Percentiles rank a stretch among this genome's conserved stretches.
Conservation (phyloP, 257 asterid species). For the Solanum okadae region DNA sequence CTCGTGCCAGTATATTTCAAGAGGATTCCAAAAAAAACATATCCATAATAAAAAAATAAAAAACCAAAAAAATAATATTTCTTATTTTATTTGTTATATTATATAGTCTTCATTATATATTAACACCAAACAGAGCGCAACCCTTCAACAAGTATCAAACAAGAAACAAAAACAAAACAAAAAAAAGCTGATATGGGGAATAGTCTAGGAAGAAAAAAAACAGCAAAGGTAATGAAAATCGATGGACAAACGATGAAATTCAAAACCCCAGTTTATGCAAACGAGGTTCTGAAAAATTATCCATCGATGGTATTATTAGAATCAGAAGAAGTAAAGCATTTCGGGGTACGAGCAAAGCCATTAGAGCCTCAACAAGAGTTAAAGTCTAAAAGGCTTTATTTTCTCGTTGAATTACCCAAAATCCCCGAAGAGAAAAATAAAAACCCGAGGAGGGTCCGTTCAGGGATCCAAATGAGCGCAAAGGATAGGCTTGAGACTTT, state of each 20-base stretch:
- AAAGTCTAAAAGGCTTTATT: constrained; percentile 62
- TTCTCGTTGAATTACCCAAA: constrained; percentile 65
- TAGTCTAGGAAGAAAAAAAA: constrained; percentile 52
- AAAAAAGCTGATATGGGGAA: constrained; percentile 44
- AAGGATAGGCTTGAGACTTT: constrained; percentile 87
- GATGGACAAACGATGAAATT: constrained; percentile 58
- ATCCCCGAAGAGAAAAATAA: constrained; percentile 28
- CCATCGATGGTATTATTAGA: constrained; percentile 69
- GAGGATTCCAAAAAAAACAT: neutral
- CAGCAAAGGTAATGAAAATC: constrained; percentile 67
- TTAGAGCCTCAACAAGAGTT: constrained; percentile 65
- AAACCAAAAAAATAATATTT: neutral
- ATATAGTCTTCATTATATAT: neutral
- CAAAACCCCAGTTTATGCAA: constrained; percentile 52
- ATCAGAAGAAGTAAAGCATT: constrained; percentile 73
- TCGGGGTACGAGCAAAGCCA: constrained; percentile 73
- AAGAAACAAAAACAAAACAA: too few relatives aligned
- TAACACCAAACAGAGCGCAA: neutral
- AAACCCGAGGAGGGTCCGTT: constrained; percentile 54
- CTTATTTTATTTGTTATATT: neutral
- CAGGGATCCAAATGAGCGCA: constrained; percentile 88
- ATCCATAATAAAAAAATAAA: neutral
- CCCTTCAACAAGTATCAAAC: neutral
- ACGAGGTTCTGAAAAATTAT: constrained; percentile 40
- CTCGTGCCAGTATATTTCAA: neutral